A percentile compares a stretch with the other conserved stretches of the same genome.
These are phyloP conservation scores for Ganoderma resinaceum DNA, from an alignment of 1,284 basidiomycete genomes.

Conservation along the genomic window DNA sequence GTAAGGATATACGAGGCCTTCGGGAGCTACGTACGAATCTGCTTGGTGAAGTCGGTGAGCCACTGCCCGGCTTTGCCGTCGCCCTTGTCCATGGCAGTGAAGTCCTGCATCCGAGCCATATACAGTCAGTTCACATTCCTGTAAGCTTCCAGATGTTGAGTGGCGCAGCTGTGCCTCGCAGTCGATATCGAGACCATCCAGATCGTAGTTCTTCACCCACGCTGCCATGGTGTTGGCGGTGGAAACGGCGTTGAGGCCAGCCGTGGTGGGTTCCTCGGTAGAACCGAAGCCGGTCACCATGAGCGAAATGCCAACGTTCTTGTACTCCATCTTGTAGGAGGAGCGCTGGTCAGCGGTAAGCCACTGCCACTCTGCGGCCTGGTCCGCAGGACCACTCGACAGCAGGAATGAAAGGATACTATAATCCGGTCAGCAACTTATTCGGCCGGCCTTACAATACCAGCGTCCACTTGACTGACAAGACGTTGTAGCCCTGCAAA, in stretches of 20 bases:
- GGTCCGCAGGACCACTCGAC: slow-evolving; percentile 50
- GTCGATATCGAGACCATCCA: slow-evolving; percentile 66
- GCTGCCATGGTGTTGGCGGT: slow-evolving; percentile 55
- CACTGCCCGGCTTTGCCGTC: slow-evolving; percentile 48
- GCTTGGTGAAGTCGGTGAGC: slow-evolving; percentile 52
- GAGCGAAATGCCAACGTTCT: slow-evolving; percentile 53
- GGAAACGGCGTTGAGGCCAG: slow-evolving; percentile 45
- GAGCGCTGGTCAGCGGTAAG: slow-evolving; percentile 44
- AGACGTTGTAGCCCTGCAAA: slow-evolving; percentile 55
- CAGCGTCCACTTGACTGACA: slow-evolving; percentile 40
- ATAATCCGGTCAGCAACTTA: background rate
- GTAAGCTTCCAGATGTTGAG: background rate
- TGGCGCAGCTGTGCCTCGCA: slow-evolving; percentile 48
- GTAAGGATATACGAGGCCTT: slow-evolving; percentile 45
- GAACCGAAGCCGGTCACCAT: slow-evolving; percentile 58
- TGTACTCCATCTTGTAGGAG: slow-evolving; percentile 49
- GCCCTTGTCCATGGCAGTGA: slow-evolving; percentile 51
- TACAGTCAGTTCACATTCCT: background rate
- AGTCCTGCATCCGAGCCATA: slow-evolving; percentile 46
- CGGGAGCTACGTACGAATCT: slow-evolving; percentile 44
- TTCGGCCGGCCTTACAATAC: background rate
- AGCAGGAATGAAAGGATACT: slow-evolving; percentile 54
- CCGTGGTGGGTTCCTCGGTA: slow-evolving; percentile 57
- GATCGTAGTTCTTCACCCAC: slow-evolving; percentile 55
- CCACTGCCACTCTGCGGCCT: slow-evolving; percentile 50